Conservation (phyloP, 331 rosid species). For the Telfairia occidentalis region DNA sequence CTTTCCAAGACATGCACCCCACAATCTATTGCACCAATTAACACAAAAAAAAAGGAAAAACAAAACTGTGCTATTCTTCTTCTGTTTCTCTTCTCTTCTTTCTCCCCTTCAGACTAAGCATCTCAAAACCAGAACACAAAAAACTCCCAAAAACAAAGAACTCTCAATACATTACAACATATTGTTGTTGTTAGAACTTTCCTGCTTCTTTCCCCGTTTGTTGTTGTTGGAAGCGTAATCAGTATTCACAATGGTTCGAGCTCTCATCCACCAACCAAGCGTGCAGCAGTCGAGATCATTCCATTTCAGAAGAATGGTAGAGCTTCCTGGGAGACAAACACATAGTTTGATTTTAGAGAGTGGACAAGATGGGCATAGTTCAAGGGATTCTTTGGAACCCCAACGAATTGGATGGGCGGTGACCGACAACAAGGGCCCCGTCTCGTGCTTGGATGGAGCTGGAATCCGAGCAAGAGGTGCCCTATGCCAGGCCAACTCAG, state of each 20-base stretch:
- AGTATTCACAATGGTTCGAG: conserved; percentile 45
- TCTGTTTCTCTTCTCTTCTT: conserved; percentile 1
- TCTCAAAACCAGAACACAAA: not conserved
- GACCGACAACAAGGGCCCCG: conserved; percentile 16
- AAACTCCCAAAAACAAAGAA: not conserved
- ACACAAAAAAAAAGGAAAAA: not conserved
- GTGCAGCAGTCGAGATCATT: conserved; percentile 63
- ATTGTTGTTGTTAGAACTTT: conserved; percentile 6
- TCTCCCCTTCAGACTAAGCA: not conserved
- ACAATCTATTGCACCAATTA: conserved; percentile 19
- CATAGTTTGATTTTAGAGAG: conserved; percentile 37
- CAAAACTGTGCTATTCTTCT: not conserved
- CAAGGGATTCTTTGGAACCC: conserved; percentile 14
- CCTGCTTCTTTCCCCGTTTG: not conserved
- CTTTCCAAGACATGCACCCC: conserved; percentile 30
- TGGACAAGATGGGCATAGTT: conserved; percentile 24
- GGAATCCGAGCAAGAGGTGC: conserved; percentile 6
- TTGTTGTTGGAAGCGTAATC: conserved; percentile 14
- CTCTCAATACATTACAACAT: not conserved
- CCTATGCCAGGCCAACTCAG: conserved; percentile 31
- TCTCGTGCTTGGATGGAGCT: conserved; percentile 16
- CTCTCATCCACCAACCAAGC: conserved; percentile 30
- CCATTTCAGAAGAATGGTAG: conserved; percentile 52
- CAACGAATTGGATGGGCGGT: conserved; percentile 16
- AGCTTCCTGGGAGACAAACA: conserved; percentile 38